Percentiles rank a stretch among this genome's conserved stretches.
Conservation (phyloP, 1,284 basidiomycete genomes). For the Veloporphyrellus conicus region DNA sequence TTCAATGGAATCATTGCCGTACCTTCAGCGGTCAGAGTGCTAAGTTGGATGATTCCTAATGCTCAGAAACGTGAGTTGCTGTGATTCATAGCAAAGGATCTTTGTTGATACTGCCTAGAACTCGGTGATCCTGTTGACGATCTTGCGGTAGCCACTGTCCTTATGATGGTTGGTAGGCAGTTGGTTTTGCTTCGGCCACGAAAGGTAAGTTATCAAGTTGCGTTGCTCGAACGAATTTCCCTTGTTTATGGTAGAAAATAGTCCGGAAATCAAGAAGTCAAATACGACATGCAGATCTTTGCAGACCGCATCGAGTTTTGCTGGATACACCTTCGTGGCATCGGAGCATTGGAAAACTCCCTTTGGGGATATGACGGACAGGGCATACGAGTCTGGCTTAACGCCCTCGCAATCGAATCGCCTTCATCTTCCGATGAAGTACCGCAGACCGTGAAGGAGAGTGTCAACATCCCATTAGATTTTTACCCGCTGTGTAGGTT, state of each 20-base stretch:
- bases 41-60: conserved; percentile 96
- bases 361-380: conserved; percentile 96
- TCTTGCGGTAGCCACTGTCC: conserved; percentile 87
- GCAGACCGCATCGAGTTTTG: conserved; percentile 96
- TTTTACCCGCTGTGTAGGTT: conserved; percentile 93
- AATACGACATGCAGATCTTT: conserved; percentile 97
- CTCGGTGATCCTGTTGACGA: conserved; percentile 94
- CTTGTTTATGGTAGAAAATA: conserved; percentile 29
- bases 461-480: conserved; percentile 83
- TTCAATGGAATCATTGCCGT: conserved; percentile 89
- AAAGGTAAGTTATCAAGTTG: conserved; percentile 49
- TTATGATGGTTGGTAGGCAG: conserved; percentile 94
- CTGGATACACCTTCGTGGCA: conserved; percentile 95
- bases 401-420: conserved; percentile 86
- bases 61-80: conserved; percentile 79
- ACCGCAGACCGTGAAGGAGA: conserved; percentile 79
- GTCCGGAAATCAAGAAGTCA: conserved; percentile 85
- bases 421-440: conserved; percentile 39
- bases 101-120: conserved; percentile 45
- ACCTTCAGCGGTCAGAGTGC: conserved; percentile 80
- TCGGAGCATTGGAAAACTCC: conserved; percentile 91
- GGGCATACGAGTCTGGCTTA: conserved; percentile 89
- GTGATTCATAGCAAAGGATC: not conserved
- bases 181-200: conserved; percentile 82
- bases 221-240: not conserved